Evolutionary conservation across 2,329 filamentous ascomycete species (phyloP).

Genomic region (Pseudohalonectria lignicola): DNA sequence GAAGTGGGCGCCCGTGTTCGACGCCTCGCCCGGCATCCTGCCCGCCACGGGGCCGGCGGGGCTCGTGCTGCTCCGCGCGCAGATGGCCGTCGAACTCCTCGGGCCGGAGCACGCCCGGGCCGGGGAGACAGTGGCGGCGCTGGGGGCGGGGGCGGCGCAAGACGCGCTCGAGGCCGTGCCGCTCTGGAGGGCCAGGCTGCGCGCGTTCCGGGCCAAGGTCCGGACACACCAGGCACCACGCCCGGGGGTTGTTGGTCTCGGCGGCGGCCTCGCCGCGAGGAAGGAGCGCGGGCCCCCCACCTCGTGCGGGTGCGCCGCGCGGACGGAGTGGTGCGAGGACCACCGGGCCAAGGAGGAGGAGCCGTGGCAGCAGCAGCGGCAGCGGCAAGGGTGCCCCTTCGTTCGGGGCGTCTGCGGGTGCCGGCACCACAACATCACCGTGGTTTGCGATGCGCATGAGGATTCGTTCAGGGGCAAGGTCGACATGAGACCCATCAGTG

Average conservation of each 20-base stretch:
- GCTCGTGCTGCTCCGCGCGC: slow-evolving; percentile 8
- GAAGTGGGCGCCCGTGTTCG: not conserved
- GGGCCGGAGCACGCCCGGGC: not conserved
- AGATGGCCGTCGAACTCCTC: not conserved
- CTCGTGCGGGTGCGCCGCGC: not conserved
- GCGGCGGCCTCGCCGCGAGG: not conserved
- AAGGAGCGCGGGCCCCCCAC: not conserved
- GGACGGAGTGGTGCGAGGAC: not conserved
- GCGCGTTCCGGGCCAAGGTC: not conserved
- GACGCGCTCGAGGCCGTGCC: not conserved
- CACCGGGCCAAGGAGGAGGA: not conserved
- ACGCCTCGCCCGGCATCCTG: not conserved
- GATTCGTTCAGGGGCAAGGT: not conserved
- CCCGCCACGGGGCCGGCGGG: slow-evolving; percentile 1
- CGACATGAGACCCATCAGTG: not conserved
- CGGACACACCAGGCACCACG: too few species aligned
- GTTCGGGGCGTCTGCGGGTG: too few species aligned
- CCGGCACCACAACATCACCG: not conserved
- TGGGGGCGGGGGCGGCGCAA: not conserved
- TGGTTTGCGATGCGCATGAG: not conserved
- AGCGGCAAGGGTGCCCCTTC: too few species aligned
- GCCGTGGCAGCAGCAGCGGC: not conserved
- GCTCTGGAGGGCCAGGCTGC: not conserved
- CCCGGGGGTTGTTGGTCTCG: too few species aligned
- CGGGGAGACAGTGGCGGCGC: not conserved